Percentiles rank a stretch among this genome's conserved stretches.
These are phyloP conservation scores for Blastobotrys ciferrii DNA, from an alignment of 1,139 yeast genomes.

Conservation along the genomic window DNA sequence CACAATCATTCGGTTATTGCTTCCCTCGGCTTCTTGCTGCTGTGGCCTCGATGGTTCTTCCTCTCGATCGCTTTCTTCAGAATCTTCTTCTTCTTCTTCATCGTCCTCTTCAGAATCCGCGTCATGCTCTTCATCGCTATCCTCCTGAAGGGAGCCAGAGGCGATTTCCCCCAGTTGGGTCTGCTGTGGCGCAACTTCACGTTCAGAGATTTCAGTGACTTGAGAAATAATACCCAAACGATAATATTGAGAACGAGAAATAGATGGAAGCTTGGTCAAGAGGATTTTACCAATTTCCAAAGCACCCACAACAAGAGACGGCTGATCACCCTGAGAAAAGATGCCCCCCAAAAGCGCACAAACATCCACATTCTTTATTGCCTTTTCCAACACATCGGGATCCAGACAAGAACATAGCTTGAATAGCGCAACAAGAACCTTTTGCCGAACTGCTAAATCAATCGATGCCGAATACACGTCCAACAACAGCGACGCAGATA, in stretches of 20 bases:
- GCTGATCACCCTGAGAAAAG: constrained; percentile 51
- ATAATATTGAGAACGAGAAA: constrained; percentile 52
- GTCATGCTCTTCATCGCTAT: constrained; percentile 24
- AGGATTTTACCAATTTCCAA: constrained; percentile 51
- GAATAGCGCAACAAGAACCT: constrained; percentile 55
- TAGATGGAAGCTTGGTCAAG: constrained; percentile 45
- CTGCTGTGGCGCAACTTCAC: not conserved
- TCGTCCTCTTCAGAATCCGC: constrained; percentile 16
- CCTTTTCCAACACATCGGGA: constrained; percentile 24
- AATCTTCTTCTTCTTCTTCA: constrained; percentile 21
- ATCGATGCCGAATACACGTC: constrained; percentile 75
- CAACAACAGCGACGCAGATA: constrained; percentile 58
- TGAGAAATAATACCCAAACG: constrained; percentile 73
- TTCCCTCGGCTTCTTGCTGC: constrained; percentile 23
- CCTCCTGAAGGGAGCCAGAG: constrained; percentile 15
- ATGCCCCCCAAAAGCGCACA: constrained; percentile 59
- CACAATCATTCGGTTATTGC: constrained; percentile 22
- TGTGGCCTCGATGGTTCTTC: constrained; percentile 32
- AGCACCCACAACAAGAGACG: constrained; percentile 51
- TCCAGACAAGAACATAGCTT: constrained; percentile 46
- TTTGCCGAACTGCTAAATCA: constrained; percentile 62
- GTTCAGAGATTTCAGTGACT: constrained; percentile 30
- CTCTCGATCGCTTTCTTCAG: constrained; percentile 22
- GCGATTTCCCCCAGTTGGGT: constrained; percentile 14
- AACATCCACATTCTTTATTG: constrained; percentile 34